phyloP scores from a whole-genome alignment of 306 rosid genomes.

The Nissolia schottii region DNA sequence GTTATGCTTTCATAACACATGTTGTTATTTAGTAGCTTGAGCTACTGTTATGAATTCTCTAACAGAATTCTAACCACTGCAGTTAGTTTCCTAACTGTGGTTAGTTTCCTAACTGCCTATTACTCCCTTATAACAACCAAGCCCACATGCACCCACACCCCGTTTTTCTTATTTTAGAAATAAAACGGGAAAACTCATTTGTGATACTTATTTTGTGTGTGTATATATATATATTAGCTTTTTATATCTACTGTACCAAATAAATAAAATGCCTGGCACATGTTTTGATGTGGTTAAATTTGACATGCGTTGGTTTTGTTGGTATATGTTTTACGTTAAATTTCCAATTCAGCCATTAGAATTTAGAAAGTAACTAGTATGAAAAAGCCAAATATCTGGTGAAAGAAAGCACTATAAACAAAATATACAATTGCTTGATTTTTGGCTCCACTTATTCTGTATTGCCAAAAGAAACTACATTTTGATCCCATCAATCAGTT shows the following conservation, averaged over 20 bases:
- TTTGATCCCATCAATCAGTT: constrained; percentile 32
- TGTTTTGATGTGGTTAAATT: background rate
- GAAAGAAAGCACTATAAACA: background rate
- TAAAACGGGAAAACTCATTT: too few relatives aligned
- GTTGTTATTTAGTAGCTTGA: too few relatives aligned
- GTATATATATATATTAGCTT: too few relatives aligned
- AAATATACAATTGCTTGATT: background rate
- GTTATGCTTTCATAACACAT: too few relatives aligned
- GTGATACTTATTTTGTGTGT: too few relatives aligned
- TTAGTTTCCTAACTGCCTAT: too few relatives aligned
- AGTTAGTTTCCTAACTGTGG: too few relatives aligned
- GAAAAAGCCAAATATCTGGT: constrained; percentile 9
- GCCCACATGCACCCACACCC: background rate
- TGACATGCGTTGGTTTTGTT: background rate
- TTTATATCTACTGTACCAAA: background rate
- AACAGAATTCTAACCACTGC: too few relatives aligned
- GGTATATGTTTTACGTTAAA: constrained; percentile 6
- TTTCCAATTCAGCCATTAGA: constrained; percentile 1
- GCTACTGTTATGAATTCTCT: too few relatives aligned
- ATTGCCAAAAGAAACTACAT: constrained; percentile 28
- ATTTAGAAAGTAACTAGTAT: background rate
- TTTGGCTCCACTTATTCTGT: constrained; percentile 31
- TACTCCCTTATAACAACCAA: too few relatives aligned
- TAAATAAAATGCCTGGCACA: background rate
- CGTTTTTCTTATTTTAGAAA: background rate